A percentile compares a stretch with the other conserved stretches of the same genome.
These are phyloP conservation scores for Leccinum fibrillosum DNA, from an alignment of 768 basidiomycete genomes.

Conservation along the genomic window DNA sequence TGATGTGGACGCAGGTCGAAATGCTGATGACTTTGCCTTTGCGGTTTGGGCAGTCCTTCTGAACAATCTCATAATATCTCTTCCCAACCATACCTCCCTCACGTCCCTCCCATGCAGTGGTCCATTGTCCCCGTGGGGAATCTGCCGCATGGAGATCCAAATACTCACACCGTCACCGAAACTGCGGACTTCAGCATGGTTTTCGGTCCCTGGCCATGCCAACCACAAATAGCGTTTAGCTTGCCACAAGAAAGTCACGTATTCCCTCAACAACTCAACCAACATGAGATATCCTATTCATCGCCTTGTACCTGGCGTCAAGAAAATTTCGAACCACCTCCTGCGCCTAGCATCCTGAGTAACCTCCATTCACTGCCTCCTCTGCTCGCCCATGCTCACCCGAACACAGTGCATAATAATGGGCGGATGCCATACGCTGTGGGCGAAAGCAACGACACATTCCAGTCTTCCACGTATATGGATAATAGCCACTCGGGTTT, in stretches of 20 bases:
- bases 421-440: neutral
- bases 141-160: neutral
- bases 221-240: neutral
- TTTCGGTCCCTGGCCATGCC: neutral
- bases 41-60: neutral
- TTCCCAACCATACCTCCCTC: neutral
- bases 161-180: neutral
- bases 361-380: neutral
- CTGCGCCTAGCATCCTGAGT: neutral
- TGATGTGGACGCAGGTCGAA: neutral
- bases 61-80: neutral
- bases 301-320: neutral
- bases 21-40: constrained; percentile 1
- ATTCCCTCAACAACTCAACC: neutral
- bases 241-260: neutral
- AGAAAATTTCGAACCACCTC: neutral
- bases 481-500: neutral
- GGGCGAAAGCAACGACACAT: neutral
- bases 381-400: neutral
- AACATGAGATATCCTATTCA: neutral
- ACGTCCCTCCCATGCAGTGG: neutral
- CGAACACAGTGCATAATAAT: neutral
- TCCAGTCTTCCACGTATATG: neutral
- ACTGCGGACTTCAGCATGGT: neutral
- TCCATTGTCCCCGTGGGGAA: neutral